These are phyloP conservation scores for Clonostachys rosea DNA, from an alignment of 2,329 filamentous ascomycete genomes.

Conservation along the genomic window DNA sequence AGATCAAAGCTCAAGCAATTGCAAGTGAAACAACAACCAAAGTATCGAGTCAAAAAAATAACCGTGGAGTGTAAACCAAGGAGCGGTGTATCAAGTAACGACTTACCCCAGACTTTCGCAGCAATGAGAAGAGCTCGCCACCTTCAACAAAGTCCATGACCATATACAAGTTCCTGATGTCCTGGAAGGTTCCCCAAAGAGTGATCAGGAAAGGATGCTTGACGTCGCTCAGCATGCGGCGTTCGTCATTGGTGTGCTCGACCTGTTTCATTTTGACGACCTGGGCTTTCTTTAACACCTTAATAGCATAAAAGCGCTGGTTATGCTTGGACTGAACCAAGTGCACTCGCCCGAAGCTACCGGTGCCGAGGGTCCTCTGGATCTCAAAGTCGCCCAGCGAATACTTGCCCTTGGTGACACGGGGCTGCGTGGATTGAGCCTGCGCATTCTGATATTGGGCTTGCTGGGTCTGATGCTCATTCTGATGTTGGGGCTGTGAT, in stretches of 20 bases:
- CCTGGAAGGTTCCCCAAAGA: conserved; percentile 97
- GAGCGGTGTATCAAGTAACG: not conserved
- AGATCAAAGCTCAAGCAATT: no score
- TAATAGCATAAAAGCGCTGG: conserved; percentile 95
- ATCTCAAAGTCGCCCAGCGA: conserved; percentile 87
- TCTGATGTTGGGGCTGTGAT: conserved; percentile 13
- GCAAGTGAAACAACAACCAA: no score
- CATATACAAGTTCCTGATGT: conserved; percentile 96
- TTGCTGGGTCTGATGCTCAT: conserved; percentile 13
- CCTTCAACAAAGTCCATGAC: conserved; percentile 99
- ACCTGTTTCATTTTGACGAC: conserved; percentile 99
- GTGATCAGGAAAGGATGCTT: conserved; percentile 98
- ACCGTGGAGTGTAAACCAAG: no score
- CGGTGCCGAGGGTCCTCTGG: conserved; percentile 87
- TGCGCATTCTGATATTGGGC: conserved; percentile 16
- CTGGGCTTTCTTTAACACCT: conserved; percentile 97
- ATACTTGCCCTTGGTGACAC: conserved; percentile 96
- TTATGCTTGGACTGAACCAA: conserved; percentile 98
- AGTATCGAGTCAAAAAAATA: no score
- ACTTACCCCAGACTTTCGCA: conserved; percentile 85
- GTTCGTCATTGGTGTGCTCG: conserved; percentile 97
- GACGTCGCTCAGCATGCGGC: conserved; percentile 91
- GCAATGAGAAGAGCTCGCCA: conserved; percentile 90
- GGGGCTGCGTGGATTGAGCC: conserved; percentile 30
- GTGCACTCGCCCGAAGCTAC: conserved; percentile 94